Evolutionary conservation across 352 stramenopile species (phyloP), one percentile per base, ranked within the genome.

Genomic region (Peronospora tabacina): DNA sequence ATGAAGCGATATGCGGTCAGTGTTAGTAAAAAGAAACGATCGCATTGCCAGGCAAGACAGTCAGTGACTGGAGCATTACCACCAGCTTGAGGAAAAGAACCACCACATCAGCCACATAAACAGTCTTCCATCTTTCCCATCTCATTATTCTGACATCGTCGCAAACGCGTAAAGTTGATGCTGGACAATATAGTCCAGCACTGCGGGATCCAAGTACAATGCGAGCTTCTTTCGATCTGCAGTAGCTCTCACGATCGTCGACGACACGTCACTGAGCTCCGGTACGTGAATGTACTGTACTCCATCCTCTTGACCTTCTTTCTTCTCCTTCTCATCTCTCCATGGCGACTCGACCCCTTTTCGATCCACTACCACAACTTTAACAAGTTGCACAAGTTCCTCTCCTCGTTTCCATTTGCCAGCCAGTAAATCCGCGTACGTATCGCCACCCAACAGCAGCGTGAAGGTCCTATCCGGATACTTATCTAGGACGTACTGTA

Each of bases 391-490:
- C 63, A 84, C 66, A 1, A 95, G 67, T 51, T 88, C 70, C 13
- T 92, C 67, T 2, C 76, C 82, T 24, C 70, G 58, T 50, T 95
- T 95, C 85, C 85, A 95, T 60, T 95, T 95, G 35, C 81, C 82
- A 19, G 70, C 64, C 33, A 79, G 45, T 42, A 95, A 56, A 56
- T 95, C 85, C 6, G 68, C 66, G 63, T 85, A 95, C 42, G 85
- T 93, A 58, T 95, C 85, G 5, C 66, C 82, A 5, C 85, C 85
- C 5, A 94, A 46, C 17, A 94, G 59, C 67, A 90, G 72, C 43
- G 78, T 77, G 24, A 93, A 95, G 24, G 39, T 58, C 17, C 63
- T 65, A 43, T 89, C 52, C 24, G 62, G 65, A 32, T 85, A 45
- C 37, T 67, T 61, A 11, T 67, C 44, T 10, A 50, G 44, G 24